These are phyloP conservation scores for Tetrahymena malaccensis DNA, from an alignment of 73 alveolate genomes.

Conservation along the genomic window DNA sequence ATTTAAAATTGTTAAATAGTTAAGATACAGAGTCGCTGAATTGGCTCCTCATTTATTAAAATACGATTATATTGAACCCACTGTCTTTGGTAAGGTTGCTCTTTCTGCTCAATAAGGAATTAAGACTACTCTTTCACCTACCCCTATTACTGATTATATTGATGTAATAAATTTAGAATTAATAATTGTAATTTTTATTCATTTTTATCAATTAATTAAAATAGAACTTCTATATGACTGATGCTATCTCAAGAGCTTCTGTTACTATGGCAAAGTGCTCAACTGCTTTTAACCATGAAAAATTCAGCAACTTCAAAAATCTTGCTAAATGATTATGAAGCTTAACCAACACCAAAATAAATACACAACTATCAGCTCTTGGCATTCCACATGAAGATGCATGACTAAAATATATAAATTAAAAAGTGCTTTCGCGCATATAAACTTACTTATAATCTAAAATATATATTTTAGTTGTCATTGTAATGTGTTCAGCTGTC, in stretches of 20 bases:
- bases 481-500: neutral
- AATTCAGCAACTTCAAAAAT: constrained; percentile 19
- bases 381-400: neutral
- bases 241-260: constrained; percentile 69
- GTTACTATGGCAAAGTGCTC: constrained; percentile 85
- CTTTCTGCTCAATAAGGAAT: constrained; percentile 13
- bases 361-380: neutral
- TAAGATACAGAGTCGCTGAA: constrained; percentile 75
- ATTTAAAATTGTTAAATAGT: neutral
- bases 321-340: neutral
- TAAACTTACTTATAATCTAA: neutral
- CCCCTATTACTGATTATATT: constrained; percentile 53
- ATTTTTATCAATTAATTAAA: neutral
- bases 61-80: constrained; percentile 68
- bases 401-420: neutral
- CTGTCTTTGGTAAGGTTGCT: constrained; percentile 58
- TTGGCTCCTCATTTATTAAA: constrained; percentile 85
- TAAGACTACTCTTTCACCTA: constrained; percentile 13
- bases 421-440: neutral
- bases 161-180: constrained; percentile 17
- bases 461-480: neutral
- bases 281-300: constrained; percentile 49
- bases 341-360: neutral
- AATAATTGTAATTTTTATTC: neutral
- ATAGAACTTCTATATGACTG: constrained; percentile 83